A percentile compares a stretch with the other conserved stretches of the same genome.
These are phyloP conservation scores for Saksenaea oblongispora DNA, from an alignment of 371 early-diverging fungal species.

Conservation along the genomic window DNA sequence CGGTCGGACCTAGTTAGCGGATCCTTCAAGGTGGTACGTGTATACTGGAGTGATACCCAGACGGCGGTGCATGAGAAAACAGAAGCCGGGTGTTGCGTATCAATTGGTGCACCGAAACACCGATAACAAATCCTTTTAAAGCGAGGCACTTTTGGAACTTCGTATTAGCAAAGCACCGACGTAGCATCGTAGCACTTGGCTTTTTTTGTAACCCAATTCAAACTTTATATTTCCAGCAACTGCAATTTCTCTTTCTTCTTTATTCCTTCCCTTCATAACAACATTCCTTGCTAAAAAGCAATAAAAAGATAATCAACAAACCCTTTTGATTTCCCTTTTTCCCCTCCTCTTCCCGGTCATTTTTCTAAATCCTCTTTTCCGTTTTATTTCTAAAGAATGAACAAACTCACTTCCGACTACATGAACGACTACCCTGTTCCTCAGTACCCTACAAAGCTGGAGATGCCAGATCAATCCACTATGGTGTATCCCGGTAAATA, in stretches of 20 bases:
- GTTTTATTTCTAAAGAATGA: not conserved
- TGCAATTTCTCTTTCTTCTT: not conserved
- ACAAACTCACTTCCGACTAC: conserved; percentile 24
- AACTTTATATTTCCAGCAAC: conserved; percentile 1
- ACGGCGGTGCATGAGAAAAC: conserved; percentile 5
- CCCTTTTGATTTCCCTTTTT: not conserved
- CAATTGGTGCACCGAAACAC: conserved; percentile 2
- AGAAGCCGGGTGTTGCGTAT: not conserved
- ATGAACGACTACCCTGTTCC: conserved; percentile 28
- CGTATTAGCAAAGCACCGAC: conserved; percentile 2
- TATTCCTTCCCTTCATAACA: conserved; percentile 4
- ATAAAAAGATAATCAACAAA: not conserved
- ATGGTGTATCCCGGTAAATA: conserved; percentile 37
- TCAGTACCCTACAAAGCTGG: conserved; percentile 19
- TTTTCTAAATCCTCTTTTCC: not conserved
- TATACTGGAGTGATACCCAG: conserved; percentile 3
- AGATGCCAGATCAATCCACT: conserved; percentile 21
- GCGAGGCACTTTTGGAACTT: not conserved
- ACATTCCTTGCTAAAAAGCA: conserved; percentile 6
- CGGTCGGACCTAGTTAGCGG: conserved; percentile 4
- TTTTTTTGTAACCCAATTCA: conserved; percentile 1
- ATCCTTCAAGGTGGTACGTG: not conserved
- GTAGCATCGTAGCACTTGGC: conserved; percentile 5
- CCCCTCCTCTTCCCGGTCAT: conserved; percentile 1
- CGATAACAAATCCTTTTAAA: conserved; percentile 4